Percentiles rank a stretch among this genome's conserved stretches.
These are phyloP conservation scores for Colletotrichum tofieldiae DNA, from an alignment of 2,329 filamentous ascomycete genomes.

Conservation along the genomic window DNA sequence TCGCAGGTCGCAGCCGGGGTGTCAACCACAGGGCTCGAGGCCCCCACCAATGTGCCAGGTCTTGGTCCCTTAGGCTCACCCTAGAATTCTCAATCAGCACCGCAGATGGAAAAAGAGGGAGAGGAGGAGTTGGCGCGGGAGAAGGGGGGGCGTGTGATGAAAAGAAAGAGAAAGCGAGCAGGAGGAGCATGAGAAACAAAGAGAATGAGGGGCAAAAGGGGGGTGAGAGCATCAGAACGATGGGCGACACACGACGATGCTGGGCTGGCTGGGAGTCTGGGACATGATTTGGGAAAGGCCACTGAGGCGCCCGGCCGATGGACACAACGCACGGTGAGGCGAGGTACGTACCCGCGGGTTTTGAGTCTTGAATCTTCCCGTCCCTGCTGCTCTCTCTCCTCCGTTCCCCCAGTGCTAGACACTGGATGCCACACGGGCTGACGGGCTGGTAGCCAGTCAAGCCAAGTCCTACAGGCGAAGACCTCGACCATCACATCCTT, in stretches of 20 bases:
- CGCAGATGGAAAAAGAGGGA: slow-evolving; percentile 25
- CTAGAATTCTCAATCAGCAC: slow-evolving; percentile 33
- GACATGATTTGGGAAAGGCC: neutral
- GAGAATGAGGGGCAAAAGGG: neutral
- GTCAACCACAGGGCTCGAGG: neutral
- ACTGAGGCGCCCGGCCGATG: slow-evolving; percentile 46
- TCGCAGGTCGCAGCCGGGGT: neutral
- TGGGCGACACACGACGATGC: neutral
- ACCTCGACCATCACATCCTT: neutral
- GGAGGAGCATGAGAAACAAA: neutral
- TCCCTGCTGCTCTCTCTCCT: too few species aligned
- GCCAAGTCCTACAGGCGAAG: neutral
- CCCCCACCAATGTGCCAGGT: neutral
- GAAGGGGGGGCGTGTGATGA: neutral
- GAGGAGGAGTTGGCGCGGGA: slow-evolving; percentile 19
- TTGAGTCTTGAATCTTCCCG: neutral
- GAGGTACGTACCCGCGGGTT: slow-evolving; percentile 1
- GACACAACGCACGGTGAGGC: slow-evolving; percentile 7
- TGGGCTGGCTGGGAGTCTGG: slow-evolving; percentile 3
- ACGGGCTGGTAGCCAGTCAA: neutral
- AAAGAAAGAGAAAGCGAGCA: neutral
- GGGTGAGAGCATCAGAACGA: neutral
- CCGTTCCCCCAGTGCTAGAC: neutral
- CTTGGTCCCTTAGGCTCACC: neutral
- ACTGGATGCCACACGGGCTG: neutral